Evolutionary conservation across 1,139 yeast species (phyloP).

Genomic region (Diutina scorzettiae): DNA sequence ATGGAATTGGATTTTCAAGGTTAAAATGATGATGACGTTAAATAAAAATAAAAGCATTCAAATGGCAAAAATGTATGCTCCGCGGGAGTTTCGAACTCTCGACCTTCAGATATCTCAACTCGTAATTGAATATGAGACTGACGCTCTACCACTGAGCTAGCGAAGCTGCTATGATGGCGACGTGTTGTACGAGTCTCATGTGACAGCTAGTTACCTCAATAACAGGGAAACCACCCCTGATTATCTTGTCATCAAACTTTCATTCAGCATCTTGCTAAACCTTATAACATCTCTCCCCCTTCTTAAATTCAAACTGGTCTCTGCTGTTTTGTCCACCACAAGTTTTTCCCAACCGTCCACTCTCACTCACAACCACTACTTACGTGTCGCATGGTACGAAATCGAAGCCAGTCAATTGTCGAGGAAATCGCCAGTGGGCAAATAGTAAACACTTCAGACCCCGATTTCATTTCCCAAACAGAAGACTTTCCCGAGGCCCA

Average conservation of each 20-base stretch:
- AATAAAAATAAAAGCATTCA: no score
- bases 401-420: conserved; percentile 3
- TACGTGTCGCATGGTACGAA: conserved; percentile 4
- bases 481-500: not conserved
- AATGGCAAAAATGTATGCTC: conserved; percentile 4
- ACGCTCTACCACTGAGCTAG: conserved; percentile 7
- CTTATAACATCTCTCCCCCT: not conserved
- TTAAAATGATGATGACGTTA: no score
- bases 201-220: no score
- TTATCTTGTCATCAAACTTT: not conserved
- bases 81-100: conserved; percentile 6
- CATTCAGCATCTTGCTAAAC: no score
- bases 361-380: not conserved
- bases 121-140: conserved; percentile 1
- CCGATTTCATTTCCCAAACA: not conserved
- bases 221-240: no score
- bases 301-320: not conserved
- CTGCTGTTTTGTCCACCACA: not conserved
- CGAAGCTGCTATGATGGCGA: no score
- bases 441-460: not conserved
- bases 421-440: conserved; percentile 4
- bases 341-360: not conserved
- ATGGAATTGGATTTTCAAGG: no score
- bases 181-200: no score
- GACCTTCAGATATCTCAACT: conserved; percentile 5